Conservation (phyloP, 2,329 filamentous ascomycete species). For the Botryosphaeria dothidea region DNA sequence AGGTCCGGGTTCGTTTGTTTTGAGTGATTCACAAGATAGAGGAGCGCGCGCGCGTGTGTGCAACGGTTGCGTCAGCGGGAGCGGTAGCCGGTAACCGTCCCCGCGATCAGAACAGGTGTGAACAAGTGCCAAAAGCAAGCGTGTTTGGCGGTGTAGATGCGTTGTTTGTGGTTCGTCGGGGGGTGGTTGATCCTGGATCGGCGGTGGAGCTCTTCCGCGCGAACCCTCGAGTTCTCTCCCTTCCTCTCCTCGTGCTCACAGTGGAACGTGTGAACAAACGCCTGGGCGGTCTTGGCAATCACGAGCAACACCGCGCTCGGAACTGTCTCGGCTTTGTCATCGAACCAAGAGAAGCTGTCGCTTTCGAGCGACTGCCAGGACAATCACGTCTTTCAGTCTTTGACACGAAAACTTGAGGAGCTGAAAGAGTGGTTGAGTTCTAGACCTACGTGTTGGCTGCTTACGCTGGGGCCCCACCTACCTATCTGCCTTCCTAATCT, state of each 20-base stretch:
- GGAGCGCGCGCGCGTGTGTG: not conserved
- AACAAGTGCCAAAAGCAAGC: not conserved
- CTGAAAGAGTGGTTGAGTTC: not conserved
- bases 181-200: conserved; percentile 12
- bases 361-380: no score
- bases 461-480: not conserved
- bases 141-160: conserved; percentile 14
- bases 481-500: not conserved
- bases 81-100: not conserved
- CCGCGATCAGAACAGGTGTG: conserved; percentile 3
- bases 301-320: not conserved
- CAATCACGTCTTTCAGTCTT: no score
- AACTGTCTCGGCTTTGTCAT: no score
- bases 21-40: not conserved
- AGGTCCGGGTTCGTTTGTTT: not conserved
- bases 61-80: not conserved
- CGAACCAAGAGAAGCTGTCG: no score
- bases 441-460: not conserved
- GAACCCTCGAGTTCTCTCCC: not conserved
- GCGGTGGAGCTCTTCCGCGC: conserved; percentile 10
- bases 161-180: conserved; percentile 7
- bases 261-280: not conserved
- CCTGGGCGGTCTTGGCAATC: not conserved
- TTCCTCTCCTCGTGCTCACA: not conserved
- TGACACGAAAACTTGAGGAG: no score